These are phyloP conservation scores for Camelina hispida DNA, from an alignment of 345 rosid species.

Conservation along the genomic window DNA sequence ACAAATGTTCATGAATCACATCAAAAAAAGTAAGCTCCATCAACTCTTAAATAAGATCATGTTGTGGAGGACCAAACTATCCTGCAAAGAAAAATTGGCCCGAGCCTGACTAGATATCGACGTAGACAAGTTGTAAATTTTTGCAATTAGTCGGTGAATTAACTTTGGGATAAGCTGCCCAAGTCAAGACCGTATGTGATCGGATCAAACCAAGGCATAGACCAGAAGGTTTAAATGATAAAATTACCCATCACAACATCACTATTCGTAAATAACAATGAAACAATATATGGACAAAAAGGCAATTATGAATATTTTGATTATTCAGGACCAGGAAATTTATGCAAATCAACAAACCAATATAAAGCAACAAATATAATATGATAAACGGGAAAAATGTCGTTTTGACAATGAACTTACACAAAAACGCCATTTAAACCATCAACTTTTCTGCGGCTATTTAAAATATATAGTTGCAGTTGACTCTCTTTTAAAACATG, in stretches of 20 bases:
- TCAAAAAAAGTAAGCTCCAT: neutral
- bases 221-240: neutral
- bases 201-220: neutral
- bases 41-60: slow-evolving; percentile 5
- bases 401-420: too few relatives aligned
- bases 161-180: slow-evolving; percentile 6
- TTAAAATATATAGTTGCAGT: too few relatives aligned
- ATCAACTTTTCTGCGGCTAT: too few relatives aligned
- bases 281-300: neutral
- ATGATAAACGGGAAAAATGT: too few relatives aligned
- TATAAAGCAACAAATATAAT: too few relatives aligned
- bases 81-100: slow-evolving; percentile 14
- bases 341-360: too few relatives aligned
- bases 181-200: neutral
- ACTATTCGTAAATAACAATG: neutral
- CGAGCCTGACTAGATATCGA: slow-evolving; percentile 22
- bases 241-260: neutral
- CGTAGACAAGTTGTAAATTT: neutral
- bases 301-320: neutral
- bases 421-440: too few relatives aligned
- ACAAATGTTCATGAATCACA: neutral
- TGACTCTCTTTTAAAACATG: too few relatives aligned
- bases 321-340: neutral
- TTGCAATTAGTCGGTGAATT: slow-evolving; percentile 2
- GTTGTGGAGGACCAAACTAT: slow-evolving; percentile 17